A percentile compares a stretch with the other conserved stretches of the same genome.
phyloP scores from a whole-genome alignment of 1,284 basidiomycete genomes.

The Grifola frondosa region DNA sequence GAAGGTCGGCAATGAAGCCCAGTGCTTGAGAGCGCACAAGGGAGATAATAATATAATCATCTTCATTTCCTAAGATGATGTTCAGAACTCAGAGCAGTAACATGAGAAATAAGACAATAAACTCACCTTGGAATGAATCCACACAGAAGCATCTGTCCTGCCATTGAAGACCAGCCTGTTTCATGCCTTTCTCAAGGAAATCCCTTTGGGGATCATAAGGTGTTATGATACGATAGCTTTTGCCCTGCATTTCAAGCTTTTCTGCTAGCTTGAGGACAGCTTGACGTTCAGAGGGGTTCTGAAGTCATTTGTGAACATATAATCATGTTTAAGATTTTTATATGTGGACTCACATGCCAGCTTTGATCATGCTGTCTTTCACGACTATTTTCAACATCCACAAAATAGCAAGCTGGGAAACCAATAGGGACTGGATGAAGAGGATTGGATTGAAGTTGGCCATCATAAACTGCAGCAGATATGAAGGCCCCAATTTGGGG shows the following conservation, averaged over 20 bases:
- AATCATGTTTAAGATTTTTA: conserved; percentile 16
- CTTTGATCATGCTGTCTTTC: conserved; percentile 43
- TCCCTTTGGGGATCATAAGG: conserved; percentile 56
- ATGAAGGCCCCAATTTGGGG: conserved; percentile 72
- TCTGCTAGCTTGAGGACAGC: conserved; percentile 44
- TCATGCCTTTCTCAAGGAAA: conserved; percentile 41
- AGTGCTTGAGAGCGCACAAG: conserved; percentile 45
- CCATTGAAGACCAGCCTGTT: conserved; percentile 38
- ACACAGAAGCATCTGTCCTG: conserved; percentile 49
- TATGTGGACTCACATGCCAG: conserved; percentile 38
- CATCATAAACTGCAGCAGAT: conserved; percentile 61
- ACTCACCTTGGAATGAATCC: conserved; percentile 45
- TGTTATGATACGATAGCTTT: conserved; percentile 48
- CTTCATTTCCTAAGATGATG: conserved; percentile 44
- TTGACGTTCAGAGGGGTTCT: conserved; percentile 46
- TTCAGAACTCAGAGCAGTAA: conserved; percentile 7
- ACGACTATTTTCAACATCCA: conserved; percentile 42
- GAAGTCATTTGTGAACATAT: conserved; percentile 11
- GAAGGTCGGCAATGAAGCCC: conserved; percentile 49
- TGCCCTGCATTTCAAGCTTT: conserved; percentile 36
- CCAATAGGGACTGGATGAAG: conserved; percentile 31
- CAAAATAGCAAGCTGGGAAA: conserved; percentile 39
- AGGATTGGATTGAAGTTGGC: conserved; percentile 38
- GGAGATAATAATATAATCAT: conserved; percentile 61
- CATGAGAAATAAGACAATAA: conserved; percentile 13